Evolutionary conservation across 768 basidiomycete genomes (phyloP).

Genomic region (Collybiopsis confluens): DNA sequence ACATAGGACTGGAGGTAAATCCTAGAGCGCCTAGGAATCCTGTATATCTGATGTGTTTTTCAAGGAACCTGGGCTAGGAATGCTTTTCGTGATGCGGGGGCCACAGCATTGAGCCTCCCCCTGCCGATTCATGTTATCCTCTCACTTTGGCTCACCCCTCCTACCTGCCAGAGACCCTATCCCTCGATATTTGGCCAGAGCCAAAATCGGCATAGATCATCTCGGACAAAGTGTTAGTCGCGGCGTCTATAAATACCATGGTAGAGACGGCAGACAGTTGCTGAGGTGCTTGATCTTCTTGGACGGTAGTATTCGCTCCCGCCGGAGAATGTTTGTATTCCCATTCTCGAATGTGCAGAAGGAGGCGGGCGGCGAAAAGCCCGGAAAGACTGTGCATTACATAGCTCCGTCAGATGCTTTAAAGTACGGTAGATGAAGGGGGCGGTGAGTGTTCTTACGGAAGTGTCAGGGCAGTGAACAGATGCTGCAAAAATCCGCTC

Average conservation of each 20-base stretch:
- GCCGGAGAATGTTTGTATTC: background rate
- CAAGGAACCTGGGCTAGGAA: too few species aligned
- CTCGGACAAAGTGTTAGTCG: too few species aligned
- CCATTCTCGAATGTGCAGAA: conserved; percentile 7
- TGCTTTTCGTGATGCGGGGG: too few species aligned
- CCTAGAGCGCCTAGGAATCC: too few species aligned
- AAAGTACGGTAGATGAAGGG: background rate
- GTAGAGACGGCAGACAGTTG: too few species aligned
- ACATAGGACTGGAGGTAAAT: too few species aligned
- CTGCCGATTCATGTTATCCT: too few species aligned
- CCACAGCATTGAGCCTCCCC: too few species aligned
- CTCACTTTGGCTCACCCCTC: background rate
- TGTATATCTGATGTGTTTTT: too few species aligned
- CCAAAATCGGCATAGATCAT: background rate
- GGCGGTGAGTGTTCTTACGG: conserved; percentile 15
- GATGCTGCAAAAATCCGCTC: conserved; percentile 25
- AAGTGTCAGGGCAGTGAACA: conserved; percentile 21
- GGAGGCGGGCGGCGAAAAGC: conserved; percentile 7
- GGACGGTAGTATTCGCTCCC: too few species aligned
- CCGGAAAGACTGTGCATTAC: conserved; percentile 4
- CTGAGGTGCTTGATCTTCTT: too few species aligned
- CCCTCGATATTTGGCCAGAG: background rate
- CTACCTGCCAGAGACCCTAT: background rate
- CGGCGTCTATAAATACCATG: too few species aligned
- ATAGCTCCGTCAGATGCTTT: background rate